Evolutionary conservation across 2,329 filamentous ascomycete species (phyloP).

Genomic region (Monosporascus sp.): DNA sequence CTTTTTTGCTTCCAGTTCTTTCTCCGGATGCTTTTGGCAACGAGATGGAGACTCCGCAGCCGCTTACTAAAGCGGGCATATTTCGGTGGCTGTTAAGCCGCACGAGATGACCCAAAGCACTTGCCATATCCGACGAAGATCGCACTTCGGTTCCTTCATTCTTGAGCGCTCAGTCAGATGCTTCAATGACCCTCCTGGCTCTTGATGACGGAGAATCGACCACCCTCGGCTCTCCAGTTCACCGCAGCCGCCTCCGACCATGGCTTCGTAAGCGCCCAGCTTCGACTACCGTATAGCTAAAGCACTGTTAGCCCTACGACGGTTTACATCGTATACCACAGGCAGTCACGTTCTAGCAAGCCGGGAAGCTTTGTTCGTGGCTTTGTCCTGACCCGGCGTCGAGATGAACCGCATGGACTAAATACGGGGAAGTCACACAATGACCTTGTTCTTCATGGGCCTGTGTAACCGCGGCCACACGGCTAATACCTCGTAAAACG

Average conservation of each 20-base stretch:
- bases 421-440: neutral
- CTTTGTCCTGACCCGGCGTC: neutral
- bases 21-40: no score
- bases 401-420: neutral
- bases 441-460: neutral
- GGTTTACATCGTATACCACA: neutral
- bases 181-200: no score
- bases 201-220: neutral
- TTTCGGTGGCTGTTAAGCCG: no score
- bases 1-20: no score
- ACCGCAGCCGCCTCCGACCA: neutral
- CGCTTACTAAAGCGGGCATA: no score
- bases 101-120: no score
- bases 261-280: neutral
- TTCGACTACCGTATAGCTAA: neutral
- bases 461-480: no score
- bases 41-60: no score
- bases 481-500: no score
- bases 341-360: neutral
- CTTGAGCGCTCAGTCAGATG: no score
- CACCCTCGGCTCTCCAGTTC: neutral
- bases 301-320: neutral
- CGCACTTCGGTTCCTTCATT: no score
- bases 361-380: neutral
- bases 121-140: no score